Conservation (phyloP, 2,329 filamentous ascomycete species). For the Lecanosticta acicola region DNA sequence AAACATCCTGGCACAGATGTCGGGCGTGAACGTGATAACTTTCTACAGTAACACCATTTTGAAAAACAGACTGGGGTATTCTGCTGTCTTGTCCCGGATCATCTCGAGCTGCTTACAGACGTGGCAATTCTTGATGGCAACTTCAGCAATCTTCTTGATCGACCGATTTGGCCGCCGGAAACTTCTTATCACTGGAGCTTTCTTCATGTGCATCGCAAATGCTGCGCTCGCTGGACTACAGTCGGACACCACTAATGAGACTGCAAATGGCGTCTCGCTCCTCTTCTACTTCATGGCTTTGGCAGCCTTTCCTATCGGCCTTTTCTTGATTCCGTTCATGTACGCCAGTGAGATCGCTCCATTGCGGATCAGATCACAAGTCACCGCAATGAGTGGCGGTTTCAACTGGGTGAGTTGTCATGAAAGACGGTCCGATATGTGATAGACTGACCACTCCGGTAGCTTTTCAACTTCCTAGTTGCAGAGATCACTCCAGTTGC, state of each 20-base stretch:
- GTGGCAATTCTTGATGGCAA: constrained; percentile 27
- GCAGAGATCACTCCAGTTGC: constrained; percentile 48
- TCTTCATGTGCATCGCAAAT: constrained; percentile 25
- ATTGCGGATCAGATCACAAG: constrained; percentile 25
- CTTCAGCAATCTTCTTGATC: constrained; percentile 25
- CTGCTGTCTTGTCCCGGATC: constrained; percentile 17
- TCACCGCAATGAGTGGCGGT: constrained; percentile 37
- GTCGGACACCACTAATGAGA: constrained; percentile 16
- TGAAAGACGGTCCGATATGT: background rate
- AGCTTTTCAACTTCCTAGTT: constrained; percentile 48
- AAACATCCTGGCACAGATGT: constrained; percentile 24
- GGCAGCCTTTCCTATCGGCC: constrained; percentile 26
- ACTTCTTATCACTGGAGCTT: constrained; percentile 26
- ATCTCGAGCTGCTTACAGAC: constrained; percentile 26
- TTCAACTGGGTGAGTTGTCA: constrained; percentile 44
- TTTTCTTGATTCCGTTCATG: constrained; percentile 30
- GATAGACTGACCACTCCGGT: background rate
- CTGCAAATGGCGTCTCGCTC: constrained; percentile 21
- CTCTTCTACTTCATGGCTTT: constrained; percentile 26
- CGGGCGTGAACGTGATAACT: constrained; percentile 25
- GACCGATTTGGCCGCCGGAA: constrained; percentile 28
- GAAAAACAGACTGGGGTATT: constrained; percentile 19
- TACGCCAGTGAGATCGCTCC: constrained; percentile 33
- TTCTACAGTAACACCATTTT: constrained; percentile 27
- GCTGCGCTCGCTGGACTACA: constrained; percentile 22